These are phyloP conservation scores for Colletotrichum acutatum DNA, from an alignment of 2,329 filamentous ascomycete species.

Conservation along the genomic window DNA sequence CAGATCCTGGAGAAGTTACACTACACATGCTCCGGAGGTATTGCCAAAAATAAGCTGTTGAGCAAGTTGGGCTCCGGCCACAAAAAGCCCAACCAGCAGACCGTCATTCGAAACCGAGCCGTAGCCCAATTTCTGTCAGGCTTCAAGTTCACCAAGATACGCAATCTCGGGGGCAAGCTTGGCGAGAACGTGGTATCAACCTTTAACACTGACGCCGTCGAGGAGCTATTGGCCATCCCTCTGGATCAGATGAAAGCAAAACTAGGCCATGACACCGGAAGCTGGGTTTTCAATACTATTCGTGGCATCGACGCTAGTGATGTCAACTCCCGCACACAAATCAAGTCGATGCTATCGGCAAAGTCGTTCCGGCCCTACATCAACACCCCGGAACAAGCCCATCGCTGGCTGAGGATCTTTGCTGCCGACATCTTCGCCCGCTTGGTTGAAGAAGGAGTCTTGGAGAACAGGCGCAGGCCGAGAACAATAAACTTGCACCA, in stretches of 20 bases:
- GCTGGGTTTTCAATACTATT: conserved; percentile 86
- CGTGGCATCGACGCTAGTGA: conserved; percentile 88
- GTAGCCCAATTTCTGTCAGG: conserved; percentile 80
- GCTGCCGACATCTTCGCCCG: conserved; percentile 90
- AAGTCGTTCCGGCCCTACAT: conserved; percentile 94
- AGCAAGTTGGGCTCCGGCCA: conserved; percentile 92
- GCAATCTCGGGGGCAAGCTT: conserved; percentile 94
- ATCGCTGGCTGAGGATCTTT: conserved; percentile 91
- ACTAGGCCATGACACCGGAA: conserved; percentile 84
- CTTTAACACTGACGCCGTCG: conserved; percentile 84
- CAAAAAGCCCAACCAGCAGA: conserved; percentile 95
- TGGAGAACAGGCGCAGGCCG: conserved; percentile 88
- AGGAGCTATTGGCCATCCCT: conserved; percentile 77
- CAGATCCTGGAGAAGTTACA: conserved; percentile 76
- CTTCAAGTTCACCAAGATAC: conserved; percentile 95
- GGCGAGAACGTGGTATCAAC: conserved; percentile 85
- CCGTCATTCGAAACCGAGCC: conserved; percentile 89
- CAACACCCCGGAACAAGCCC: conserved; percentile 79
- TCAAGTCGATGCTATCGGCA: conserved; percentile 97
- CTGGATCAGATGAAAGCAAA: conserved; percentile 81
- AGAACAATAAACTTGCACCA: conserved; percentile 89
- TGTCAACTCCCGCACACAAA: conserved; percentile 89
- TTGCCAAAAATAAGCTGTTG: conserved; percentile 93
- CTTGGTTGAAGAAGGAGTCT: conserved; percentile 88
- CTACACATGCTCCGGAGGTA: conserved; percentile 92